Evolutionary conservation across 768 basidiomycete species (phyloP).

Genomic region (Lentinula boryana): DNA sequence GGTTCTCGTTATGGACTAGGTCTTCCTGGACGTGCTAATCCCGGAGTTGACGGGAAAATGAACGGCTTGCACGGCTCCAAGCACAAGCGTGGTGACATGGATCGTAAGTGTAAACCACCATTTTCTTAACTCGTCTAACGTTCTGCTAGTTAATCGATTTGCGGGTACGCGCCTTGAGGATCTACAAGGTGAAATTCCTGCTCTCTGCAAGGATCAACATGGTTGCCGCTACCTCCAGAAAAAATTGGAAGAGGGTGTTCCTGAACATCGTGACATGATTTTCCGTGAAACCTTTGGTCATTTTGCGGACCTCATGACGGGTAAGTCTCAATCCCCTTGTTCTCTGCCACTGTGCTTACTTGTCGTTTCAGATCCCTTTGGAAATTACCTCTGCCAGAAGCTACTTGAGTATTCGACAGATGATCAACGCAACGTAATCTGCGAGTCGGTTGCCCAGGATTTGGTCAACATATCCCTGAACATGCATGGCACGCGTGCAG

Average conservation of each 20-base stretch:
- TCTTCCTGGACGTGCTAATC: conserved; percentile 43
- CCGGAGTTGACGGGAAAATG: conserved; percentile 68
- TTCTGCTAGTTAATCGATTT: conserved; percentile 81
- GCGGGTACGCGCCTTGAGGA: conserved; percentile 95
- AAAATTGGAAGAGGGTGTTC: conserved; percentile 93
- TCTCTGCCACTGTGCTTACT: neutral
- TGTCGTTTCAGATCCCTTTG: conserved; percentile 76
- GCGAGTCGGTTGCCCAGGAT: conserved; percentile 96
- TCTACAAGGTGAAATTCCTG: conserved; percentile 88
- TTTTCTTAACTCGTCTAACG: neutral
- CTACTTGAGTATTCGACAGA: conserved; percentile 95
- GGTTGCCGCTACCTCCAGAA: conserved; percentile 98
- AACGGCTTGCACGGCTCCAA: conserved; percentile 89
- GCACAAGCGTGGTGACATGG: conserved; percentile 90
- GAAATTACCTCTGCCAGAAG: conserved; percentile 98
- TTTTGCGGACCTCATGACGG: conserved; percentile 98
- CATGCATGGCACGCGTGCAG: conserved; percentile 99
- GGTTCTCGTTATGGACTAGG: conserved; percentile 73
- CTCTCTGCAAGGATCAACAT: conserved; percentile 97
- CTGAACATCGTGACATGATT: conserved; percentile 98
- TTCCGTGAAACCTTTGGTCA: conserved; percentile 98
- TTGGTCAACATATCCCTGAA: conserved; percentile 97
- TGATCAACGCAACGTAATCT: conserved; percentile 93
- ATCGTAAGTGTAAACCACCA: conserved; percentile 63
- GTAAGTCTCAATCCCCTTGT: conserved; percentile 30